Base-by-base conservation (phyloP, 768 basidiomycete genomes). In the Dendrothele bispora region DNA sequence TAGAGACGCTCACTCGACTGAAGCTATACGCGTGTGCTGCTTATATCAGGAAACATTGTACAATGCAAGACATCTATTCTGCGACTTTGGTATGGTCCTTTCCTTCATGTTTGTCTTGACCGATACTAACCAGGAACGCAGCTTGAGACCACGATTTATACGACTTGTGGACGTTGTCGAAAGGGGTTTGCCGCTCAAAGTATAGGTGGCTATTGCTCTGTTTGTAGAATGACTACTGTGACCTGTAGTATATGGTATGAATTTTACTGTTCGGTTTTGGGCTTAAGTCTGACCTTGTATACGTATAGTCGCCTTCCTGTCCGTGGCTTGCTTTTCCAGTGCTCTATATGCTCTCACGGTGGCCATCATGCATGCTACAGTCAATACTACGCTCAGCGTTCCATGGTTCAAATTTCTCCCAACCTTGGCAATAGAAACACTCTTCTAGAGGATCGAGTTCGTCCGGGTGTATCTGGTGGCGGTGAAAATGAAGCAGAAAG, bases 291-390 rank as follows among this genome's bases (percentile, higher is more conserved):
- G 36, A 55, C 26, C 12, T 18, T 6, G 17, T 11, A 29, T 14
- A 34, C 22, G 17, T n/a, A 15, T 51, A 91, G 90, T 62, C 91
- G 82, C 46, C 78, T 92, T 24, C 90, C 91, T 3, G 87, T 91
- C 14, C 80, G 78, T 24, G 69, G 78, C 0, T 68, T 90, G 4
- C 64, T 88, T 2, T 86, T 91, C 60, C 82, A 84, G 43, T 92
- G 91, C 61, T 76, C 86, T 1, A 67, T 86, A 2, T 93, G 91
- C 60, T 68, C 77, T 35, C 91, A 93, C 52, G 91, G 91, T 0
- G 90, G 90, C 0, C 91, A 93, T 54, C 84, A 86, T 54, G 73
- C 77, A 17, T 93, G 91, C 64, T 91, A 89, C 56, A 75, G 80
- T 30, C 69, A 72, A 25, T 90, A 83, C 58, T 88, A 89, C 56